Evolutionary conservation across 2,329 filamentous ascomycete genomes (phyloP).

Genomic region (Colletotrichum chrysophilum): DNA sequence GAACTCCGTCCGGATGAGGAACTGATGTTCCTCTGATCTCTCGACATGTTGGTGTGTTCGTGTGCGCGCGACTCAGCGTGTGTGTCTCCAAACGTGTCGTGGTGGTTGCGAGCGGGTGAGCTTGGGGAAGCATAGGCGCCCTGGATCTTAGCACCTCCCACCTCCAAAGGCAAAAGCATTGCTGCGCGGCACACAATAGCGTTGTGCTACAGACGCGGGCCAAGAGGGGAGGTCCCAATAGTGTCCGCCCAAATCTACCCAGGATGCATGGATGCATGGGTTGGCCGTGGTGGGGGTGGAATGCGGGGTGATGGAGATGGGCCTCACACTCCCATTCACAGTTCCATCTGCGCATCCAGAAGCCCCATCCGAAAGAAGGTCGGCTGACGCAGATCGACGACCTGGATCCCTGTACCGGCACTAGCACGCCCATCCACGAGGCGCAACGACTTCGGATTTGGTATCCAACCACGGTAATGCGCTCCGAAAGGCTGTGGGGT

Average conservation of each 20-base stretch:
- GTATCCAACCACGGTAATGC: slow-evolving; percentile 14
- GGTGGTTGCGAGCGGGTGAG: not conserved
- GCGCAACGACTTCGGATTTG: slow-evolving; percentile 1
- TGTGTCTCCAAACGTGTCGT: not conserved
- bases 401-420: slow-evolving; percentile 15
- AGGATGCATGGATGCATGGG: not conserved
- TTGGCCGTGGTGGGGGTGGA: not conserved
- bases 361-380: slow-evolving; percentile 2
- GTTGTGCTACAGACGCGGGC: not conserved
- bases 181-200: not conserved
- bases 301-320: not conserved
- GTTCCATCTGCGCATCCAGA: not conserved
- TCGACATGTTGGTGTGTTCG: not conserved
- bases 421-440: slow-evolving; percentile 3
- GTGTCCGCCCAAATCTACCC: not conserved
- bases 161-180: not conserved
- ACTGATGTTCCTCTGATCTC: slow-evolving; percentile 6
- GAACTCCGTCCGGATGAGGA: slow-evolving; percentile 9
- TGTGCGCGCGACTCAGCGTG: not conserved
- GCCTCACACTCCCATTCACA: not conserved
- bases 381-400: slow-evolving; percentile 12
- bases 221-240: not conserved
- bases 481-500: not conserved
- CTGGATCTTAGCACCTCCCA: not conserved
- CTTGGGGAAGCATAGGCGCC: slow-evolving; percentile 1